These are phyloP conservation scores for Ustilago sp. DNA, from an alignment of 1,284 basidiomycete species.

Conservation along the genomic window DNA sequence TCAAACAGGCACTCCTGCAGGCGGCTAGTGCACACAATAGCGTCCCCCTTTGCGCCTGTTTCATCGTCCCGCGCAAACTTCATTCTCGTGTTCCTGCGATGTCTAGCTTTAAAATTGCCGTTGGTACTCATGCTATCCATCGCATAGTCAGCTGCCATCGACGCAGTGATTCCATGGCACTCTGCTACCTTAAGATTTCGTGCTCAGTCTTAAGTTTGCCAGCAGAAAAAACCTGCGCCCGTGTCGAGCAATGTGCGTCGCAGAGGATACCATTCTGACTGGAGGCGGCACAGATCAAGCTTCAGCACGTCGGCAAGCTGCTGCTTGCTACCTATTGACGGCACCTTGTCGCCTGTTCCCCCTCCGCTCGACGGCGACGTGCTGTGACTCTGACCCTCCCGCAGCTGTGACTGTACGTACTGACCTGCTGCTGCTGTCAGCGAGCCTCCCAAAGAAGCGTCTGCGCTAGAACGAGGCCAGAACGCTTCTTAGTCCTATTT, in stretches of 20 bases:
- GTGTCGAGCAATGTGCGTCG: background rate
- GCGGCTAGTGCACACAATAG: background rate
- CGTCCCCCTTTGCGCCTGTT: constrained; percentile 10
- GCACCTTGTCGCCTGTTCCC: background rate
- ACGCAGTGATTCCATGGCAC: background rate
- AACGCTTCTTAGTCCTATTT: constrained; percentile 8
- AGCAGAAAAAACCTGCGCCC: background rate
- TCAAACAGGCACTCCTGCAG: constrained; percentile 22
- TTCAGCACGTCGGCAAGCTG: background rate
- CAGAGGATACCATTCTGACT: background rate
- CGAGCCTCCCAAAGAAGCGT: background rate
- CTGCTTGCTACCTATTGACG: background rate
- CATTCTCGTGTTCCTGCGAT: background rate
- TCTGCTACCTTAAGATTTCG: background rate
- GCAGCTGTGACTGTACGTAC: background rate
- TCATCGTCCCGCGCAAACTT: background rate
- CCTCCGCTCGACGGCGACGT: background rate
- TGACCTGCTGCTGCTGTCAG: background rate
- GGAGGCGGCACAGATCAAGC: background rate
- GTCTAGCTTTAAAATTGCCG: background rate
- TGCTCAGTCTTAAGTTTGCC: background rate
- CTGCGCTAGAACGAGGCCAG: background rate
- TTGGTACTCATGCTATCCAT: background rate
- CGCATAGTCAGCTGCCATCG: background rate
- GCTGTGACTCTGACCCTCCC: background rate